Base-by-base conservation (phyloP, 768 basidiomycete genomes). In the Tephrocybe sp. region DNA sequence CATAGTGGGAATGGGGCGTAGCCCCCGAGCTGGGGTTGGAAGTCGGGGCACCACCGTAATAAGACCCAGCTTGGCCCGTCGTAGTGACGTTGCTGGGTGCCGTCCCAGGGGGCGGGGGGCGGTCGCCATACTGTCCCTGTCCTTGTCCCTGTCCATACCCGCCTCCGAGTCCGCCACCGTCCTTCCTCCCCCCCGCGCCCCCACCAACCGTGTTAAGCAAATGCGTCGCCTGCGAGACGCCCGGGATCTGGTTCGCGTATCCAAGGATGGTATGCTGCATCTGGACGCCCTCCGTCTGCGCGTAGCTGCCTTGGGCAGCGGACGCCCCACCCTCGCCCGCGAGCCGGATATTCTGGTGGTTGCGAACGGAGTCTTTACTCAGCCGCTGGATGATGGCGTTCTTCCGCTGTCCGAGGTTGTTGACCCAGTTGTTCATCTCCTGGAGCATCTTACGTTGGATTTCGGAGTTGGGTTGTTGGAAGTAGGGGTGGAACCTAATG, bases 401-500 rank as follows among this genome's bases (percentile, higher is more conserved):
- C 53, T 80, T 74, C 49, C 72, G 71, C 12, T 67, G 45, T 4
- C 80, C 77, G 11, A 84, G 76, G 7, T 68, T 68, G 42, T 76
- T 62, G 34, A 82, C 71, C 89, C 88, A 91, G 36, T 65, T 68
- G 35, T 66, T 70, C 80, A 92, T 78, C 58, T 73, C 80, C 53
- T 79, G 77, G 53, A 89, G 64, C 89, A 93, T 92, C 58, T 88
- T 82, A 48, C 79, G 75, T 65, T 92, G 90, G 30, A 92, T 72
- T 52, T 77, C 74, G 1, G 85, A 87, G 54, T 71, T 66, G 30
- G 65, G 60, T 62, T 84, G 76, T 63, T 85, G 82, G 74, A 91
- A 93, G 55, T 89, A 85, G 13, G 91, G 90, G 65, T 93, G 90
- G 76, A 92, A 91, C 19, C 89, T 89, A 12, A 22, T 17, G 26